Base-by-base conservation (phyloP, 208 protist genomes). In the Trypanosoma lewisi region DNA sequence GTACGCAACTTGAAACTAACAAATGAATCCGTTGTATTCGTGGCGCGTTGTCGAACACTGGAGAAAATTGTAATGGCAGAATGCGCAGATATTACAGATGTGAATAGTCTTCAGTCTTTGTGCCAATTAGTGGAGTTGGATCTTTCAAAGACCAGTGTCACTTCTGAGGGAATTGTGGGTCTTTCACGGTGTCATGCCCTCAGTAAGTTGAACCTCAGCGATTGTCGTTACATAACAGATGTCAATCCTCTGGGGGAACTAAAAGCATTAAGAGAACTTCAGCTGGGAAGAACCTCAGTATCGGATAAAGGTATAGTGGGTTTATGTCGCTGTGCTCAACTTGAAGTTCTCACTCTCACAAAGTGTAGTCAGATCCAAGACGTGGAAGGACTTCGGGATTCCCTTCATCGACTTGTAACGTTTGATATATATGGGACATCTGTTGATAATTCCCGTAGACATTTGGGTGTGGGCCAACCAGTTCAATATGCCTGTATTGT, bases 371-470 rank as follows among this genome's bases (percentile, higher is more conserved):
- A 65, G 11, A 67, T 94, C 19, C 83, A 74, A 12, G 70, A 78
- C 30, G 70, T 87, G 1, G 69, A 68, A 14, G 71, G 80, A 19
- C 71, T 91, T 31, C 67, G 61, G 66, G 45, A 49, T 19, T 58
- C 63, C 17, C 65, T 80, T 59, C 69, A 67, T 33, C 76, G 81
- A 45, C 73, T 94, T 9, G 79, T 85, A 53, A 67, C 78, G 33
- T 73, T 94, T 23, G 87, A 94, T 56, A 76, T 89, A 19, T 94
- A 94, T 59, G 87, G 87, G 7, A 94, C 87, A 4, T 82, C 82
- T 1, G 77, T 94, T 23, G 77, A 82, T 12, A 78, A 67, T 34
- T 64, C 58, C 21, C 67, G 58, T 33, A 57, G 67, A 12, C 66
- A 37, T 19, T 19, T 83, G 5, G 73, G 82, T 30, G 73, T 73